Base-by-base conservation (phyloP, 2,329 filamentous ascomycete genomes). In the Lasiodiplodia sp. region DNA sequence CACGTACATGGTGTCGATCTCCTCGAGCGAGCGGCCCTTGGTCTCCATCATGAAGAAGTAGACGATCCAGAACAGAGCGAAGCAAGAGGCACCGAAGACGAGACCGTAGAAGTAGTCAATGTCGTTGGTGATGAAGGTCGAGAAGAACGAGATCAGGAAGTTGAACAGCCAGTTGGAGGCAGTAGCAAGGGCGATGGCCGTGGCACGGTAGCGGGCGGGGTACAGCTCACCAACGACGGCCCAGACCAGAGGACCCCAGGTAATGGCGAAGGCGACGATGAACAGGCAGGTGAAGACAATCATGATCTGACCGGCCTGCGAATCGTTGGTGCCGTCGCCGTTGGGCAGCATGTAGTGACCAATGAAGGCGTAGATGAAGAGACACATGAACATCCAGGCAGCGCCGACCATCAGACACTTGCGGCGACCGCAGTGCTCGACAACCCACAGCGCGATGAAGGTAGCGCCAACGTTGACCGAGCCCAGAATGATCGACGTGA, bases 21-120 rank as follows among this genome's bases (percentile, higher is more conserved):
- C 91, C 80, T 95, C 92, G 1, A 95, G 84, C 0, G 88, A 89
- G 6, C 91, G 86, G 65, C 90, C 91, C 75, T 92, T 89, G 56
- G 87, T 89, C 77, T 94, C 92, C 68, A 91, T 88, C 65, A 94
- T 86, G 77, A 93, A 93, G 80, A 94, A 92, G 82, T 91, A 94
- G 37, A 94, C 90, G 14, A 93, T 78, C 0, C 88, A 71, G 0
- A 88, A 86, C 0, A 86, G 91, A 0, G 87, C 82, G 21, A 92
- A 81, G 73, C 92, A 91, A 75, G 90, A 93, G 0, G 84, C 89
- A 0, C 91, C 91, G 78, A 94, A 94, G 37, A 94, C 88, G 71
- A 93, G 92, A 2, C 92, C 92, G 73, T 92, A 92, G 1, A 85
- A 85, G 78, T 91, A 94, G 72, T 91, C 87, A 67, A 94, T 94